phyloP scores from a whole-genome alignment of 176 grass and related monocot genomes.

The Phoenix dactylifera region DNA sequence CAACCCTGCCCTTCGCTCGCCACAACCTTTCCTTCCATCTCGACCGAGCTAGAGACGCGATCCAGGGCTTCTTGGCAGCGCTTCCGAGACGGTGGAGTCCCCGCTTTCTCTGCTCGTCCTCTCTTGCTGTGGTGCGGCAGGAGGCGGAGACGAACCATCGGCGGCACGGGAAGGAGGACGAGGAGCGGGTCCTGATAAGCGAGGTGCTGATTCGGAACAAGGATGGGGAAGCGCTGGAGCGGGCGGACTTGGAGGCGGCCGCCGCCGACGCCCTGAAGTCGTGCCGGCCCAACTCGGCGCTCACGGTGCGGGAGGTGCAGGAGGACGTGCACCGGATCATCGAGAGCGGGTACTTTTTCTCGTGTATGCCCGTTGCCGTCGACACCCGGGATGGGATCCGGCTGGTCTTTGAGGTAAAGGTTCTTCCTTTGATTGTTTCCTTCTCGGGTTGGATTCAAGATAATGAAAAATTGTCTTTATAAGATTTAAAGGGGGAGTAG shows the following conservation, averaged over 20 bases:
- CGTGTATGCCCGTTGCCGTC: constrained; percentile 86
- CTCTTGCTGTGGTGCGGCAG: neutral
- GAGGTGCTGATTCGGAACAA: constrained; percentile 73
- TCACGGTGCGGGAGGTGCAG: constrained; percentile 87
- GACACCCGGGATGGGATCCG: constrained; percentile 89
- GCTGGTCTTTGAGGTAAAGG: constrained; percentile 67
- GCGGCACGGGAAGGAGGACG: constrained; percentile 38
- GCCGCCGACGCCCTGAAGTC: constrained; percentile 48
- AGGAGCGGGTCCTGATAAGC: constrained; percentile 79
- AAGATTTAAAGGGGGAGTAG: too few species aligned
- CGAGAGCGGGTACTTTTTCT: constrained; percentile 66
- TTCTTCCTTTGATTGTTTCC: neutral
- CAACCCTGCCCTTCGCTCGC: constrained; percentile 63
- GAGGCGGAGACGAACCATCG: constrained; percentile 19
- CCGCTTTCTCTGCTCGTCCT: neutral
- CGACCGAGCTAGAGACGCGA: constrained; percentile 18
- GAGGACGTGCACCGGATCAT: constrained; percentile 87
- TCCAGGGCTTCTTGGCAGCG: constrained; percentile 4
- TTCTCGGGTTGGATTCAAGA: too few species aligned
- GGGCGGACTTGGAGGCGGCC: constrained; percentile 59
- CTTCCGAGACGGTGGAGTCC: neutral
- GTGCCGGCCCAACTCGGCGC: constrained; percentile 78
- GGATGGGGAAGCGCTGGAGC: constrained; percentile 79
- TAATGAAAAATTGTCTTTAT: too few species aligned
- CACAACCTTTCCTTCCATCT: constrained; percentile 40